Evolutionary conservation across 78 protist genomes (phyloP).

Genomic region (Mantamonas sphyraenae): DNA sequence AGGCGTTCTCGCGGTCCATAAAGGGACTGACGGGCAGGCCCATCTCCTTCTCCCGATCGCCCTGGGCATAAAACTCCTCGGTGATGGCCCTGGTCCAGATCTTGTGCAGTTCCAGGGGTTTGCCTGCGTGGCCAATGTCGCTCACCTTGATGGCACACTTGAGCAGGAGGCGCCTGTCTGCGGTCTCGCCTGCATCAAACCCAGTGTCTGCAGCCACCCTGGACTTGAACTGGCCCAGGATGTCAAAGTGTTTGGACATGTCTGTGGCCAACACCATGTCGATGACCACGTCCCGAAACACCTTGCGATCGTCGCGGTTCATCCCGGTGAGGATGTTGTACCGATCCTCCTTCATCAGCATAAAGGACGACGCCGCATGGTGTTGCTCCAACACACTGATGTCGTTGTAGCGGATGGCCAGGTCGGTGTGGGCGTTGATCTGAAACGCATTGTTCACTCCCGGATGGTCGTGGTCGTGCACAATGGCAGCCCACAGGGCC

Average conservation of each 20-base stretch:
- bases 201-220: too few relatives aligned
- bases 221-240: too few relatives aligned
- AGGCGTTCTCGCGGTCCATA: too few relatives aligned
- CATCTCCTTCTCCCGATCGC: too few relatives aligned
- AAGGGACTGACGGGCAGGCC: too few relatives aligned
- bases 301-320: too few relatives aligned
- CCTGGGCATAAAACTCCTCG: too few relatives aligned
- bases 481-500: background rate
- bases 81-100: background rate
- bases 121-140: background rate
- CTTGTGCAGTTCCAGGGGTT: background rate
- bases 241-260: too few relatives aligned
- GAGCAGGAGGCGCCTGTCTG: too few relatives aligned
- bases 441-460: constrained; percentile 9
- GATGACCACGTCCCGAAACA: too few relatives aligned
- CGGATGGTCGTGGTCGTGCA: constrained; percentile 10
- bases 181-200: too few relatives aligned
- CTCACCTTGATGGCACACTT: background rate
- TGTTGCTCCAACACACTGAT: background rate
- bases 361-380: background rate
- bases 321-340: background rate
- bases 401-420: background rate
- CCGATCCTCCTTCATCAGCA: background rate
- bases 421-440: background rate
- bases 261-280: too few relatives aligned